A percentile compares a stretch with the other conserved stretches of the same genome.
Conservation (phyloP, 2,329 filamentous ascomycete genomes). For the Ramularia collo-cygni region DNA sequence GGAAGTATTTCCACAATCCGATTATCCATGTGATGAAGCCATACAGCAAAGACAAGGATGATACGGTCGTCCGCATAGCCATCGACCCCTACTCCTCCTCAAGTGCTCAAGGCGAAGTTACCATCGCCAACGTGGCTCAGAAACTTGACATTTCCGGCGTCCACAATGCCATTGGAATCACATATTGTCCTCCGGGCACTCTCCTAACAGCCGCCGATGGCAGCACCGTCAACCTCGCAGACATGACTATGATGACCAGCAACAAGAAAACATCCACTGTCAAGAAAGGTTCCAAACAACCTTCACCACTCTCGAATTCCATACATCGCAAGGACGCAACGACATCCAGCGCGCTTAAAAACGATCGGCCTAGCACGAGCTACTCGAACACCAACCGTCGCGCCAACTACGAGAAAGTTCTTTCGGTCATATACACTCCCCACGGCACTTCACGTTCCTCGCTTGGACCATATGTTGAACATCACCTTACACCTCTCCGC, state of each 20-base stretch:
- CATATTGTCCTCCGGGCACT: slow-evolving; percentile 55
- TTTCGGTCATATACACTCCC: slow-evolving; percentile 59
- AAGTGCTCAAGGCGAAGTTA: slow-evolving; percentile 59
- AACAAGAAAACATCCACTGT: no score
- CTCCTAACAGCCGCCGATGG: slow-evolving; percentile 30
- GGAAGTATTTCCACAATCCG: slow-evolving; percentile 59
- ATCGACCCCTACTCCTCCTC: slow-evolving; percentile 48
- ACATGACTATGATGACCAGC: slow-evolving; percentile 27
- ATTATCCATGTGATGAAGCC: slow-evolving; percentile 37
- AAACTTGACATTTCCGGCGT: slow-evolving; percentile 54
- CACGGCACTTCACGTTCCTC: slow-evolving; percentile 53
- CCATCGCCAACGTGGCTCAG: slow-evolving; percentile 59
- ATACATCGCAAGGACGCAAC: neutral
- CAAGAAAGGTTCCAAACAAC: no score
- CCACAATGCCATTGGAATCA: slow-evolving; percentile 64
- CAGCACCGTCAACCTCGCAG: slow-evolving; percentile 32
- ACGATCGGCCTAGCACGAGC: slow-evolving; percentile 6
- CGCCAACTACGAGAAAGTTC: slow-evolving; percentile 29
- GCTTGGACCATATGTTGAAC: slow-evolving; percentile 50
- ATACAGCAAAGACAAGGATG: slow-evolving; percentile 35
- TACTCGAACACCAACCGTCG: slow-evolving; percentile 3
- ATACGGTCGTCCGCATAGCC: slow-evolving; percentile 42
- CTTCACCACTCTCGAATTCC: slow-evolving; percentile 1
- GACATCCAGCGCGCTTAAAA: neutral
- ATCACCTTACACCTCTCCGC: slow-evolving; percentile 47